Base-by-base conservation (phyloP, 192 early-diverging fungal species). In the Pilobolus umbonatus region DNA sequence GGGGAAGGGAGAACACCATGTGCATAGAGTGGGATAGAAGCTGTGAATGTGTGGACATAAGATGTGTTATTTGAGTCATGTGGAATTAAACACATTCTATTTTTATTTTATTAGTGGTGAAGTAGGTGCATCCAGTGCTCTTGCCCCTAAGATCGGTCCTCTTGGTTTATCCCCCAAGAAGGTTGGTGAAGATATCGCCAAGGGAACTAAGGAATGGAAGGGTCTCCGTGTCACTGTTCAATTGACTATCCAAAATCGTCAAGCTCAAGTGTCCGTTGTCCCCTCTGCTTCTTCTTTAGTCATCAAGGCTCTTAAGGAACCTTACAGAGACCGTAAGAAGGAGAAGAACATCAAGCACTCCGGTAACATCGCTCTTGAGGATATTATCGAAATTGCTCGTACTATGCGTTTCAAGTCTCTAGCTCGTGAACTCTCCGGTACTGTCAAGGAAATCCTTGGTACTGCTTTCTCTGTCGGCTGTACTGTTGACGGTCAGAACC, bases 131-230 rank as follows among this genome's bases (percentile, higher is more conserved):
- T 91, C 91, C 71, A 94, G 92, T 67, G 92, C 93, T 31, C 84
- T 98, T 51, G 95, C 95, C 53, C 95, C 95, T 74, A 98, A 98
- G 89, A 91, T 98, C 64, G 95, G 95, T 94, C 95, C 95, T 72
- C 91, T 98, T 70, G 95, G 95, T 96, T 80, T 86, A 64, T 90
- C 94, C 58, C 95, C 95, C 80, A 98, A 98, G 86, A 98, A 98
- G 85, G 88, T 95, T 55, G 95, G 95, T 84, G 95, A 98, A 81
- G 95, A 98, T 76, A 98, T 98, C 61, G 95, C 95, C 83, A 98
- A 98, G 87, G 93, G 89, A 64, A 98, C 95, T 68, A 79, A 90
- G 77, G 93, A 90, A 68, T 98, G 88, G 88, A 98, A 98, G 87
- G 95, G 95, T 83, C 87, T 98, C 62, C 85, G 89, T 68, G 89